Evolutionary conservation across 1,284 basidiomycete genomes (phyloP).

Genomic region (Cerioporus squamosus): DNA sequence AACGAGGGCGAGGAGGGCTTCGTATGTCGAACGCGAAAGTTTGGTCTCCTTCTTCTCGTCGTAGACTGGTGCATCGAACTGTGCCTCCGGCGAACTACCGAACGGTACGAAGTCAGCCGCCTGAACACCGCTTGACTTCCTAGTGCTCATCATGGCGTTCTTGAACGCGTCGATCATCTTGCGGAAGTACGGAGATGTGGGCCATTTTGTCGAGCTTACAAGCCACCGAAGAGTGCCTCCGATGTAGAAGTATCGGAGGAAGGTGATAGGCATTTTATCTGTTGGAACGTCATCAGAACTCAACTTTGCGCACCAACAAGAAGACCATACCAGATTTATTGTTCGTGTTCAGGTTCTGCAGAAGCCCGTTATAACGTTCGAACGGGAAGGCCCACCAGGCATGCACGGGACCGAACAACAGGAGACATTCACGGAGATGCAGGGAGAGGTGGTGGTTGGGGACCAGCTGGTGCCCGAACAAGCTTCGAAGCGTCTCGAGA

Average conservation of each 20-base stretch:
- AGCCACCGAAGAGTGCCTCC: not conserved
- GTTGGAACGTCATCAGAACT: not conserved
- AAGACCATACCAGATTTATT: not conserved
- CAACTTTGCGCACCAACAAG: not conserved
- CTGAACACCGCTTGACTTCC: too few relatives aligned
- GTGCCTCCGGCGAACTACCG: too few relatives aligned
- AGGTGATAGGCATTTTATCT: constrained; percentile 13
- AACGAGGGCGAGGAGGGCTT: too few relatives aligned
- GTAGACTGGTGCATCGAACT: too few relatives aligned
- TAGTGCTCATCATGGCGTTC: too few relatives aligned
- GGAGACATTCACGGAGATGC: constrained; percentile 34
- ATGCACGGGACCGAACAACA: constrained; percentile 39
- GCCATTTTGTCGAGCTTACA: too few relatives aligned
- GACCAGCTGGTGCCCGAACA: constrained; percentile 35
- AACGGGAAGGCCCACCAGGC: constrained; percentile 29
- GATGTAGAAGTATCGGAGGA: too few relatives aligned
- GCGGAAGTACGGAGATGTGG: too few relatives aligned
- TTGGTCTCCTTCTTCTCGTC: too few relatives aligned
- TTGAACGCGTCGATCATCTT: too few relatives aligned
- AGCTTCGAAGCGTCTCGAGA: constrained; percentile 25
- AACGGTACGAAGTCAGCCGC: too few relatives aligned
- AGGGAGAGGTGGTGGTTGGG: constrained; percentile 46
- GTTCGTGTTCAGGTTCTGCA: constrained; percentile 13
- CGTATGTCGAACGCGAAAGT: too few relatives aligned
- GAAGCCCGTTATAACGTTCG: constrained; percentile 21